Evolutionary conservation across 129 eudicot genomes (phyloP).

Genomic region (Logfia minima): DNA sequence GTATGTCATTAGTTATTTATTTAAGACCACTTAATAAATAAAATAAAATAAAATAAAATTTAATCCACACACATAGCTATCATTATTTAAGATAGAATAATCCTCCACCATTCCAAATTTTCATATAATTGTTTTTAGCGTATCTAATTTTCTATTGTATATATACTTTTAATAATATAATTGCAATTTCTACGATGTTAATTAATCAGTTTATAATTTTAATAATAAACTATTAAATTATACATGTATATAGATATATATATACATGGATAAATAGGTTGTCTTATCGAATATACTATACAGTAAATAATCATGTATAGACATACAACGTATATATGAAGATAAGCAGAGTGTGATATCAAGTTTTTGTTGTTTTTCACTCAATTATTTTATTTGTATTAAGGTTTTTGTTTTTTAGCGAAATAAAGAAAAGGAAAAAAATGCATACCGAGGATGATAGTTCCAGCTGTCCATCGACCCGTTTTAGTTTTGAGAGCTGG

Average conservation of each 20-base stretch:
- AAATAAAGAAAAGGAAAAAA: background rate
- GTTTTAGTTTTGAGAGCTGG: constrained; percentile 64
- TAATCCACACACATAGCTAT: constrained; percentile 41
- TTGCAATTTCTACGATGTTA: no score
- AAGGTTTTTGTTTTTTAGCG: constrained; percentile 8
- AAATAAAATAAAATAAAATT: background rate
- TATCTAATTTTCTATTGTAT: no score
- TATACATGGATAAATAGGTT: constrained; percentile 23
- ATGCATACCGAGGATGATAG: constrained; percentile 64
- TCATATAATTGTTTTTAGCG: background rate
- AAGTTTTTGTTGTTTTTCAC: background rate
- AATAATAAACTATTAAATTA: no score
- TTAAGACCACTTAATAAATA: background rate
- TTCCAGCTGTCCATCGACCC: constrained; percentile 91
- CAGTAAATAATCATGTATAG: constrained; percentile 10
- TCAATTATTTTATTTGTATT: background rate
- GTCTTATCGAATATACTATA: constrained; percentile 30
- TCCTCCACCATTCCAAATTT: constrained; percentile 25
- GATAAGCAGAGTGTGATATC: constrained; percentile 51
- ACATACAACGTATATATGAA: constrained; percentile 6
- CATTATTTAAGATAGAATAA: constrained; percentile 26
- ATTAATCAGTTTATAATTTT: no score
- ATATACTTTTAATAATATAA: no score
- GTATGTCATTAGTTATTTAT: constrained; percentile 17
- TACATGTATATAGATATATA: no score